Evolutionary conservation across 2,329 filamentous ascomycete genomes (phyloP).

Genomic region (Alternaria sp.): DNA sequence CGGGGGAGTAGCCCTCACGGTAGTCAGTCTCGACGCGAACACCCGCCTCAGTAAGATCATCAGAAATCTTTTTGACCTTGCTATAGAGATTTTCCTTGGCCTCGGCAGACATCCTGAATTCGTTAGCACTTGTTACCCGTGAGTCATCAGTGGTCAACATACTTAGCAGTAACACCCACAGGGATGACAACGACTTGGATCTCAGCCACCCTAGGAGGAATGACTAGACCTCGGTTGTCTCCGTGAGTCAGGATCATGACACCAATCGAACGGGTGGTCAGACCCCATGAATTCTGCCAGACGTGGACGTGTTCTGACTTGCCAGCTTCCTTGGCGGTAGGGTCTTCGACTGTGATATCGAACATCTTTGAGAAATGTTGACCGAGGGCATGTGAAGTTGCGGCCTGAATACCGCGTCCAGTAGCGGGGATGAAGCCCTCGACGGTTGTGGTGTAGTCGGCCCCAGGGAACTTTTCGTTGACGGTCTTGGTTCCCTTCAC

Average conservation of each 20-base stretch:
- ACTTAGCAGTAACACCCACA: constrained; percentile 91
- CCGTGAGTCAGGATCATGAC: constrained; percentile 99
- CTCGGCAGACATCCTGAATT: constrained; percentile 65
- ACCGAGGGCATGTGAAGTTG: constrained; percentile 90
- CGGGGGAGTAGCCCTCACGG: constrained; percentile 87
- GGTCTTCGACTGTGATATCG: constrained; percentile 95
- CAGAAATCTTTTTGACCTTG: constrained; percentile 75
- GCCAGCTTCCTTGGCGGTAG: constrained; percentile 68
- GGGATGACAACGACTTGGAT: constrained; percentile 87
- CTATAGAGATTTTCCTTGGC: constrained; percentile 78
- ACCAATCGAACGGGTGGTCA: constrained; percentile 95
- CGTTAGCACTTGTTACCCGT: constrained; percentile 12
- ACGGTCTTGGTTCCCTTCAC: constrained; percentile 95
- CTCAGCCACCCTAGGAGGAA: constrained; percentile 89
- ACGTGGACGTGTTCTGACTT: constrained; percentile 78
- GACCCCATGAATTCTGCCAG: constrained; percentile 99
- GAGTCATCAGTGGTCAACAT: constrained; percentile 49
- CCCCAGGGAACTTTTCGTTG: constrained; percentile 97
- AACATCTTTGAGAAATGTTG: constrained; percentile 99
- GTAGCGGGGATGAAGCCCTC: constrained; percentile 97
- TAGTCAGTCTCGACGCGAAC: constrained; percentile 83
- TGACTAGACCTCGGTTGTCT: constrained; percentile 92
- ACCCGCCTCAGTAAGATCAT: constrained; percentile 73
- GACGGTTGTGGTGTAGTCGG: constrained; percentile 94
- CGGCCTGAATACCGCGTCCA: constrained; percentile 95